Evolutionary conservation across 495 filamentous ascomycete species (phyloP), one percentile per base, ranked within the genome.

Genomic region (Penicillium dipodomyicola): DNA sequence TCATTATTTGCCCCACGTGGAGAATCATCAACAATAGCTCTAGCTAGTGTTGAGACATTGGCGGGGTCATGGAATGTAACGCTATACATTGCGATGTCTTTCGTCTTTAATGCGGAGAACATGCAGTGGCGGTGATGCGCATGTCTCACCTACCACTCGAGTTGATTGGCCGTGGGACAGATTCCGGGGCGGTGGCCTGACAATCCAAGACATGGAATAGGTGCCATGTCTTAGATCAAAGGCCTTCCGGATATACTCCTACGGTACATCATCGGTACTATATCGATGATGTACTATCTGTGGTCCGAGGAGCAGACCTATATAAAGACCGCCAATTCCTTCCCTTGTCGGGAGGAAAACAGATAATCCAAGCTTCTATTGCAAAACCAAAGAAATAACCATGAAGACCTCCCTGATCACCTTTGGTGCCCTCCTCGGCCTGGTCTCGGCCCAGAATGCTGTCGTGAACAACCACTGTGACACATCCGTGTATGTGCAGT

Each of bases 401-500:
- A 67, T 67, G 67, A 69, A 69, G 61, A 48, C 49, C 49, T 63
- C 59, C 33, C 17, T 65, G 17, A 49, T 69, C 49, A 19, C 59
- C 56, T 50, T 65, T 33, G 23, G 59, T 56, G 61, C 61, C 49
- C 27, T 69, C 32, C 33, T 69, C 20, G 62, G 64, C 53, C 52
- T 69, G 35, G 62, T 35, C 29, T 63, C 64, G 19, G 67, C 64
- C 53, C 67, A 69, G 46, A 61, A 67, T 61, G 64, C 67, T 23
- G 48, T 61, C 44, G 67, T 69, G 46, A 1, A 65, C 46, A 69
- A 69, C 50, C 49, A 67, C 53, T 69, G 64, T 63, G 54, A 27
- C 23, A 42, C 57, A 40, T n/a, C 67, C 2, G 62, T 69, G 4
- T 69, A 69, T 52, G 54, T 69, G 47, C 67, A 69, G 57, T 69